phyloP scores from a whole-genome alignment of 1,284 basidiomycete species.

The Ustilago cynodontis region DNA sequence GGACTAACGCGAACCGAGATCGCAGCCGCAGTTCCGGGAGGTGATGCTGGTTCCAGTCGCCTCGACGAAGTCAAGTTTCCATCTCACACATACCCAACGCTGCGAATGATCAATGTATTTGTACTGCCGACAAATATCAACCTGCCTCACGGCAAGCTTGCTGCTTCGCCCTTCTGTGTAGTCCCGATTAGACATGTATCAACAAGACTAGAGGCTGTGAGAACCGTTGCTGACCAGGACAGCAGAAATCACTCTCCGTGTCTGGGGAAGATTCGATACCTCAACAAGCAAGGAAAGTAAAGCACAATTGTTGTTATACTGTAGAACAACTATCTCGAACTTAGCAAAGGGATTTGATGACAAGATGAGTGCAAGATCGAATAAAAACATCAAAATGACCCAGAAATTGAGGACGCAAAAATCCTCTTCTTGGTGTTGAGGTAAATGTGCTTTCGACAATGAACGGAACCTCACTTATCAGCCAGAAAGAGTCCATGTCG shows the following conservation, averaged over 20 bases:
- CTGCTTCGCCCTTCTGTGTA: background rate
- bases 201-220: too few relatives aligned
- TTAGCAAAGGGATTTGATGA: too few relatives aligned
- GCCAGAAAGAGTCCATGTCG: background rate
- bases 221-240: too few relatives aligned
- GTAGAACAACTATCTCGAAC: too few relatives aligned
- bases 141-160: background rate
- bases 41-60: background rate
- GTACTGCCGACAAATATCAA: background rate
- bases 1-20: conserved; percentile 25
- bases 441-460: background rate
- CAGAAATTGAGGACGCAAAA: background rate
- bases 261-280: too few relatives aligned
- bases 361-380: too few relatives aligned
- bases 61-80: background rate
- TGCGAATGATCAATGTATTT: conserved; percentile 6
- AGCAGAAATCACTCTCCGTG: too few relatives aligned
- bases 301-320: too few relatives aligned
- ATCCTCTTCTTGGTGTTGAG: too few relatives aligned
- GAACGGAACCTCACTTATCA: background rate
- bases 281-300: too few relatives aligned
- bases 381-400: background rate
- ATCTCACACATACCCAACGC: background rate
- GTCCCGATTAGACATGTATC: too few relatives aligned
- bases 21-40: conserved; percentile 49